Evolutionary conservation across 2,329 filamentous ascomycete species (phyloP).

Genomic region (Trichoderma semiorbis): DNA sequence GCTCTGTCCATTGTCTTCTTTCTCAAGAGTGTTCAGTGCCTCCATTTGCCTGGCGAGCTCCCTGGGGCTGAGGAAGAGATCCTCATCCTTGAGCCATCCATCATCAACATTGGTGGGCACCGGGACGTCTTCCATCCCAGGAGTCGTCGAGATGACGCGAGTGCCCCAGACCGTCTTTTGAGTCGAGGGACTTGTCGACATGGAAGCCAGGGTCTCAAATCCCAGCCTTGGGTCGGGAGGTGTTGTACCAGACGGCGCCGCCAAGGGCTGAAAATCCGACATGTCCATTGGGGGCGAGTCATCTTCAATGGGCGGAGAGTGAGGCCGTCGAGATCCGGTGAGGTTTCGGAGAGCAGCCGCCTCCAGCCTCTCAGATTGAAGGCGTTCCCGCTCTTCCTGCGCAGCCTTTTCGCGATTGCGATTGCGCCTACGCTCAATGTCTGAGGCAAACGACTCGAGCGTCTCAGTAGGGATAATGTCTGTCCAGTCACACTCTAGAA

Average conservation of each 20-base stretch:
- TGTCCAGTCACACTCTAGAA: conserved; percentile 92
- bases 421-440: conserved; percentile 73
- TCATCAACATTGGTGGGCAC: conserved; percentile 52
- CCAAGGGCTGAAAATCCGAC: conserved; percentile 64
- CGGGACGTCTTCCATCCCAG: conserved; percentile 44
- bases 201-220: conserved; percentile 67
- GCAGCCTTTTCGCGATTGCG: conserved; percentile 78
- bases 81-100: conserved; percentile 82
- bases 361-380: conserved; percentile 78
- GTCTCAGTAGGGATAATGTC: conserved; percentile 76
- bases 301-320: conserved; percentile 36
- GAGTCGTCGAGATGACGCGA: conserved; percentile 58
- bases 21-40: conserved; percentile 44
- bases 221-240: conserved; percentile 57
- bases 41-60: conserved; percentile 60
- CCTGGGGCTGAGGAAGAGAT: conserved; percentile 49
- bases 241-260: conserved; percentile 46
- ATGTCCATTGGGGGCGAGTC: conserved; percentile 44
- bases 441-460: conserved; percentile 69
- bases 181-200: conserved; percentile 76
- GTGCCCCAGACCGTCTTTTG: conserved; percentile 93
- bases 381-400: conserved; percentile 79
- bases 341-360: conserved; percentile 62
- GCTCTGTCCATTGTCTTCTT: conserved; percentile 21
- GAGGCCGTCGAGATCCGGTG: conserved; percentile 38